Evolutionary conservation across 805 yeast species (phyloP).

Genomic region (Cyberlindnera japonica): DNA sequence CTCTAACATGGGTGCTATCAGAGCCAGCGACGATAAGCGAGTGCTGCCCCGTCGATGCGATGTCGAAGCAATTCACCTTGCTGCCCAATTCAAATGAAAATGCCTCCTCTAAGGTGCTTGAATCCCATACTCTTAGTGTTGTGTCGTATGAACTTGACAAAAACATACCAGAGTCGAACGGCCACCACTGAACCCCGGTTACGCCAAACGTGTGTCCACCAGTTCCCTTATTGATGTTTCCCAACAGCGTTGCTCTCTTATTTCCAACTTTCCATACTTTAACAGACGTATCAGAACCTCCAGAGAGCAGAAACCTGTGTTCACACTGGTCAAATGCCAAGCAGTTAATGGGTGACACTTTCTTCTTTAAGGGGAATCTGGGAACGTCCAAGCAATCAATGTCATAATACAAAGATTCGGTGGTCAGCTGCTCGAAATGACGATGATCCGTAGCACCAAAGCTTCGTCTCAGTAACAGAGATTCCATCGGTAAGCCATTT

Average conservation of each 20-base stretch:
- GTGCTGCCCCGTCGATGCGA: constrained; percentile 41
- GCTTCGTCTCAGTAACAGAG: constrained; percentile 8
- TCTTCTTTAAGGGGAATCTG: constrained; percentile 18
- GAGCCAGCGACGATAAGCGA: constrained; percentile 67
- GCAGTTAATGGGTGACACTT: constrained; percentile 45
- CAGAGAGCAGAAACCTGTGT: constrained; percentile 54
- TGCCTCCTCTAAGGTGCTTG: constrained; percentile 59
- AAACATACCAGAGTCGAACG: constrained; percentile 81
- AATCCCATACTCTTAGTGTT: constrained; percentile 77
- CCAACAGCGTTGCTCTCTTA: constrained; percentile 8
- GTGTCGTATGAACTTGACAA: constrained; percentile 78
- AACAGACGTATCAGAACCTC: constrained; percentile 68
- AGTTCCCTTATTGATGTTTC: constrained; percentile 25
- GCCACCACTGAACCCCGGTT: constrained; percentile 83
- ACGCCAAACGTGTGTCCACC: constrained; percentile 67
- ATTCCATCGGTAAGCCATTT: constrained; percentile 5
- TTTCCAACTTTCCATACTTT: constrained; percentile 57
- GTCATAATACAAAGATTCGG: constrained; percentile 26
- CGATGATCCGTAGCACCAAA: constrained; percentile 3
- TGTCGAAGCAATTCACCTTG: constrained; percentile 65
- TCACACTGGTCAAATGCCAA: constrained; percentile 50
- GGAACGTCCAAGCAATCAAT: constrained; percentile 21
- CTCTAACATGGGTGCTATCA: constrained; percentile 64
- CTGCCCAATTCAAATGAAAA: constrained; percentile 61
- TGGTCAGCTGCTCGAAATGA: constrained; percentile 17